Evolutionary conservation across 805 yeast species (phyloP).

Genomic region (Wickerhamomyces bovis): DNA sequence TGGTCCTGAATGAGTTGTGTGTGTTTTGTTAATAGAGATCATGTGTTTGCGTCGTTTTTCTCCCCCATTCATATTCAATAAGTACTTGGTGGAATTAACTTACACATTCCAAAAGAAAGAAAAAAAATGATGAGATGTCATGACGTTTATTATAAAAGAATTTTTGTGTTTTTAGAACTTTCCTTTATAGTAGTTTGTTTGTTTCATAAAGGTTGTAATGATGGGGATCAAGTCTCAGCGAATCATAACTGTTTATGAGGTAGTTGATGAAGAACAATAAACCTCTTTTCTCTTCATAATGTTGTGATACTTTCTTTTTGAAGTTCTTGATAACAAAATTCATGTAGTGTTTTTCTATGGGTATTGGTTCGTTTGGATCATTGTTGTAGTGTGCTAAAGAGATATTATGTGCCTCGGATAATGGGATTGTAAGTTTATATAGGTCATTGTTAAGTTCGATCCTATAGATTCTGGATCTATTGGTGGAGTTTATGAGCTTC

Average conservation of each 20-base stretch:
- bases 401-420: constrained; percentile 6
- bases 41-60: not conserved
- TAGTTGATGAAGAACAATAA: constrained; percentile 17
- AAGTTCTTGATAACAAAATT: constrained; percentile 20
- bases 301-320: constrained; percentile 13
- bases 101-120: not conserved
- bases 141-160: constrained; percentile 2
- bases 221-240: constrained; percentile 7
- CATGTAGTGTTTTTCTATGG: not conserved
- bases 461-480: constrained; percentile 14
- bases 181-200: constrained; percentile 6
- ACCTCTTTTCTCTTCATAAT: constrained; percentile 4
- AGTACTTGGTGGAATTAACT: not conserved
- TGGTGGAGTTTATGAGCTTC: constrained; percentile 16
- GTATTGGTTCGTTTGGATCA: constrained; percentile 1
- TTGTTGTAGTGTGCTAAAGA: not conserved
- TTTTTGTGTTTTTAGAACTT: not conserved
- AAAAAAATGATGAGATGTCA: constrained; percentile 1
- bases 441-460: constrained; percentile 10
- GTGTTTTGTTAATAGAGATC: not conserved
- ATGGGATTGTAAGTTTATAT: constrained; percentile 17
- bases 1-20: not conserved
- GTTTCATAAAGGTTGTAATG: constrained; percentile 16
- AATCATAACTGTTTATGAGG: constrained; percentile 17
- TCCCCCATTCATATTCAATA: not conserved